Evolutionary conservation across 2,329 filamentous ascomycete species (phyloP).

Genomic region (Trichoderma simmonsii): DNA sequence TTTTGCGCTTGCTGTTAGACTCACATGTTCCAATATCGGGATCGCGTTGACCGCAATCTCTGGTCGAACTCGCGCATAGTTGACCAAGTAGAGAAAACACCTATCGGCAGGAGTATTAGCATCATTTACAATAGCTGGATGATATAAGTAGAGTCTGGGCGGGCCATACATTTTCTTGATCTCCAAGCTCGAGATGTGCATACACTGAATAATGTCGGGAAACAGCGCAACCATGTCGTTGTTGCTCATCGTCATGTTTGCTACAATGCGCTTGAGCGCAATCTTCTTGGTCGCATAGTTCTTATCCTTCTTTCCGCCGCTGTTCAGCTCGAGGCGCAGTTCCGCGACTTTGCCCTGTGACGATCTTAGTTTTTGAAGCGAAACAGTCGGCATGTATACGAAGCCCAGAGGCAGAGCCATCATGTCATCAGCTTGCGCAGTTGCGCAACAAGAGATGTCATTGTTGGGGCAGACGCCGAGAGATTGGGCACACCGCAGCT

Average conservation of each 20-base stretch:
- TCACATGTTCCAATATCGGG: constrained; percentile 76
- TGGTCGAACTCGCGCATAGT: constrained; percentile 91
- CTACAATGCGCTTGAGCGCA: constrained; percentile 97
- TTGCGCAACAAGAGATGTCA: constrained; percentile 2
- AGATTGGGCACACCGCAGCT: not conserved
- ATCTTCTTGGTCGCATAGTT: constrained; percentile 94
- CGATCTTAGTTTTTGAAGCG: constrained; percentile 50
- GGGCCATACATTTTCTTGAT: constrained; percentile 94
- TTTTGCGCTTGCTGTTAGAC: constrained; percentile 22
- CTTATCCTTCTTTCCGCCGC: constrained; percentile 96
- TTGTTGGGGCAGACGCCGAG: not conserved
- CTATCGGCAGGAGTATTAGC: constrained; percentile 44
- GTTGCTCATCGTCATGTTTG: constrained; percentile 99
- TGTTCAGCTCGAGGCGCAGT: constrained; percentile 89
- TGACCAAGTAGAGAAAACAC: constrained; percentile 97
- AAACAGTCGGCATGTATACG: constrained; percentile 47
- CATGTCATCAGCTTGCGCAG: constrained; percentile 16
- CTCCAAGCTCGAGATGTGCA: constrained; percentile 90
- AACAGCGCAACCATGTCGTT: constrained; percentile 99
- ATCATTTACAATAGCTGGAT: not conserved
- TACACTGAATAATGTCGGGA: constrained; percentile 90
- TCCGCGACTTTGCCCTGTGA: constrained; percentile 97
- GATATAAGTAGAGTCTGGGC: not conserved
- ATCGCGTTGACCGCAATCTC: constrained; percentile 92
- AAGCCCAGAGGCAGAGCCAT: constrained; percentile 48